Base-by-base conservation (phyloP, 2,329 filamentous ascomycete species). In the Xylariales sp. region DNA sequence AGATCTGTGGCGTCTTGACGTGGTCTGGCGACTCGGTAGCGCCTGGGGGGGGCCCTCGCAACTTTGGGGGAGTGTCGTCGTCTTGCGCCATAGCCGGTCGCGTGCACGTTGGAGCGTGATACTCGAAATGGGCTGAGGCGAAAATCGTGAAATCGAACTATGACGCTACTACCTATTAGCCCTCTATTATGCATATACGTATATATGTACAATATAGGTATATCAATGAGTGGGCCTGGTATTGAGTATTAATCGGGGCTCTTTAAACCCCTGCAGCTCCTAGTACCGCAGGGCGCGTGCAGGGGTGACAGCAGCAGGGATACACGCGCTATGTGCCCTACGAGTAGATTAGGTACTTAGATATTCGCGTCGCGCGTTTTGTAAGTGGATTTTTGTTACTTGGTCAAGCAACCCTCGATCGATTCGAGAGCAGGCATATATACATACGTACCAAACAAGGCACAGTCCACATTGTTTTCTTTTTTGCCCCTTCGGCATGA, bases 1-100 rank as follows among this genome's bases (percentile, higher is more conserved):
- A 82, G 58, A 78, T 69, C 71, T 81, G 80, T 8, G 76, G 74
- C 2, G 80, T 72, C 12, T 77, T 72, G 55, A 78, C 75, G 60
- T 81, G 77, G 5, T 77, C 73, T 3, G 80, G 76, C 12, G 77
- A 74, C 49, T 75, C 74, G 12, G 76, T 79, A 18, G 73, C 76
- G 32, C 78, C 79, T 3, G 80, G 78, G 16, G 80, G 79, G 48
- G 79, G 77, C 34, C 73, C 75, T 52, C 75, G 76, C 30, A 75
- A 72, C 34, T 62, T 53, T 16, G 66, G 74, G 28, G 67, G 69
- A 5, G 69, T 67, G 46, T 70, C 69, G 62, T 74, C 61, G 69
- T 80, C 74, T 75, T 76, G 76, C 45, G 76, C 76, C 75, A 81
- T 81, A 70, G 48, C 62, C 48, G 65, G 43, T 63, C 54, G 64